Base-by-base conservation (phyloP, 495 filamentous ascomycete genomes). In the Geopyxis carbonaria region DNA sequence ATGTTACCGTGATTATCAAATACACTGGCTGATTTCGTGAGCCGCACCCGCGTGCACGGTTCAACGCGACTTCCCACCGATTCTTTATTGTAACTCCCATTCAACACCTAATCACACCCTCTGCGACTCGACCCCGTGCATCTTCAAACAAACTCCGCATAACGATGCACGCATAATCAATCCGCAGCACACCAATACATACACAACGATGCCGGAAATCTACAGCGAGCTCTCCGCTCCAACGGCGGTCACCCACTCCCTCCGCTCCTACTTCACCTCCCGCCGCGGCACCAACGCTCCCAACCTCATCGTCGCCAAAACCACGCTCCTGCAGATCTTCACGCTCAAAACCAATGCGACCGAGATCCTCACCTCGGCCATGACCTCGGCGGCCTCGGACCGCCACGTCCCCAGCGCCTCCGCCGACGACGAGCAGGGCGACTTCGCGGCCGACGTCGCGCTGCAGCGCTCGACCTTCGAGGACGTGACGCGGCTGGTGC, bases 181-280 rank as follows among this genome's bases (percentile, higher is more conserved):
- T 4, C 3, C n/a, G 11, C 22, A 33, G 13, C 38, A 41, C 38
- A 19, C 4, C 19, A 33, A n/a, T 19, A n/a, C 10, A 41, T 23
- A 11, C 19, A 9, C 38, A 22, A 37, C 46, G 34, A 56, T 56
- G 53, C 53, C 53, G 9, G 53, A 56, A 46, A 53, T 56, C 64
- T 95, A 94, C 64, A 83, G 81, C 45, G 85, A 94, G 66, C 63
- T 99, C 53, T 72, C 82, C 48, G 76, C 89, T 61, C 84, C 89
- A 15, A 91, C 83, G 51, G 83, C 84, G 49, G 82, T 99, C 53
- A 83, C 83, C 41, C 80, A 93, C 62, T 80, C 87, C 24, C 57
- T 95, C 51, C 68, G 67, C 30, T 60, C 93, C 13, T 72, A 83
- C 15, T 87, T 99, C 52, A 61, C 76, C 29, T 75, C 74, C 21